Percentiles rank a stretch among this genome's conserved stretches.
Conservation (phyloP, 768 basidiomycete species). For the Sporobolomyces pararoseus region DNA sequence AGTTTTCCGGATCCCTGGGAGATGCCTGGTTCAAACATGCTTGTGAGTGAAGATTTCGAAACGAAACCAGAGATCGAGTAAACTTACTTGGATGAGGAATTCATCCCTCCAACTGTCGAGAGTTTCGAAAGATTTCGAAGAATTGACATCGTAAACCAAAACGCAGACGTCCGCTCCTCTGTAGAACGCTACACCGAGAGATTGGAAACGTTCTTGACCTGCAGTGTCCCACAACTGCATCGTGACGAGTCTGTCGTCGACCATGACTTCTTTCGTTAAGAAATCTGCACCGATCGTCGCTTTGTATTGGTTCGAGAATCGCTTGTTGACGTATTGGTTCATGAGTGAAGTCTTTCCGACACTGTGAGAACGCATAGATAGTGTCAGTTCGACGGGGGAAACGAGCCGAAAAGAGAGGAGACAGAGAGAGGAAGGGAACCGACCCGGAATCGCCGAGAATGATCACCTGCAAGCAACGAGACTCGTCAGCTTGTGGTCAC, state of each 20-base stretch:
- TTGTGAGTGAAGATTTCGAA: background rate
- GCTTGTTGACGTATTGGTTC: conserved; percentile 99
- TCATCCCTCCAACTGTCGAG: conserved; percentile 99
- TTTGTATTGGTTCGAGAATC: conserved; percentile 99
- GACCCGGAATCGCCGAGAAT: conserved; percentile 78
- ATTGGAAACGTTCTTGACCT: conserved; percentile 99
- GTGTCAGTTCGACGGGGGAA: conserved; percentile 7
- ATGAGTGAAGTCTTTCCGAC: conserved; percentile 99
- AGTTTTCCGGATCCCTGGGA: conserved; percentile 98
- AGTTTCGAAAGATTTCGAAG: conserved; percentile 95
- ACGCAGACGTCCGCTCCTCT: conserved; percentile 99
- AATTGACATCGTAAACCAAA: conserved; percentile 98
- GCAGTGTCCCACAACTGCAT: conserved; percentile 99
- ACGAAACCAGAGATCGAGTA: background rate
- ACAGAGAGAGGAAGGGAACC: conserved; percentile 10
- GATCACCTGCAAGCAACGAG: conserved; percentile 67
- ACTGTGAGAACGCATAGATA: conserved; percentile 52
- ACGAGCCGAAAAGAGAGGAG: background rate
- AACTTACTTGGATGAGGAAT: conserved; percentile 70
- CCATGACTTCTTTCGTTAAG: conserved; percentile 97
- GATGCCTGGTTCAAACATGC: conserved; percentile 61
- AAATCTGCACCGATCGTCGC: conserved; percentile 97
- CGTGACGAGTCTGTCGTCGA: conserved; percentile 94
- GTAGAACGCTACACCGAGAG: conserved; percentile 97
- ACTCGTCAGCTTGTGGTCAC: conserved; percentile 6